These are phyloP conservation scores for Cyathus olla DNA, from an alignment of 1,284 basidiomycete species.

Conservation along the genomic window DNA sequence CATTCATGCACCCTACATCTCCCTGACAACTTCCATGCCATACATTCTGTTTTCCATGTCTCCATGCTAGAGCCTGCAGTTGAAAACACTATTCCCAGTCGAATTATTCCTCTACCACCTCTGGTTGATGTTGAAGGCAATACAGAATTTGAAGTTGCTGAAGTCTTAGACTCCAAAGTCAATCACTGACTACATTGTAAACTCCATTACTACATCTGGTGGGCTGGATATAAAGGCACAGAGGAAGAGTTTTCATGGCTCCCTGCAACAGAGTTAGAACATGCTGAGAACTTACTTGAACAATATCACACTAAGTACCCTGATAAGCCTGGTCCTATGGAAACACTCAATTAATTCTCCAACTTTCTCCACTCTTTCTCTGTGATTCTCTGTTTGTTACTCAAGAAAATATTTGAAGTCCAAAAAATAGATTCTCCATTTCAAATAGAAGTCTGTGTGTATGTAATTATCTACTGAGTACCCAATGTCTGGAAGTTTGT, in stretches of 20 bases:
- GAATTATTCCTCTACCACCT: not conserved
- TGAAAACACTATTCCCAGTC: not conserved
- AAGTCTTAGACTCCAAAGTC: too few species aligned
- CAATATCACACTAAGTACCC: not conserved
- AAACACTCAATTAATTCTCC: not conserved
- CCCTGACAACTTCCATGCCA: not conserved
- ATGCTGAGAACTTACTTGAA: not conserved
- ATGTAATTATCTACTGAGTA: not conserved
- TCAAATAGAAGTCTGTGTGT: too few species aligned
- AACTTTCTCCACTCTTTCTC: not conserved
- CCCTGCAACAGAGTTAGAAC: not conserved
- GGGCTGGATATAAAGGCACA: too few species aligned
- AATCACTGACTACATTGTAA: too few species aligned
- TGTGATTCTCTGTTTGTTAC: not conserved
- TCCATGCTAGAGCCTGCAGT: too few species aligned
- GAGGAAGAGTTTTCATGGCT: too few species aligned
- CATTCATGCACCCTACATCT: not conserved
- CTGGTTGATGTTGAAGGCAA: too few species aligned
- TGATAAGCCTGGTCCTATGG: not conserved
- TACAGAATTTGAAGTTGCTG: too few species aligned
- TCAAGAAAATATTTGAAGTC: not conserved
- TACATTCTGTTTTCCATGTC: not conserved
- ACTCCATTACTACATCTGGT: too few species aligned
- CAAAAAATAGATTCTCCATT: not conserved
- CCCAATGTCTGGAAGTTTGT: too few species aligned